Evolutionary conservation across 768 basidiomycete genomes (phyloP).

Genomic region (Leucocoprinus leucothites): DNA sequence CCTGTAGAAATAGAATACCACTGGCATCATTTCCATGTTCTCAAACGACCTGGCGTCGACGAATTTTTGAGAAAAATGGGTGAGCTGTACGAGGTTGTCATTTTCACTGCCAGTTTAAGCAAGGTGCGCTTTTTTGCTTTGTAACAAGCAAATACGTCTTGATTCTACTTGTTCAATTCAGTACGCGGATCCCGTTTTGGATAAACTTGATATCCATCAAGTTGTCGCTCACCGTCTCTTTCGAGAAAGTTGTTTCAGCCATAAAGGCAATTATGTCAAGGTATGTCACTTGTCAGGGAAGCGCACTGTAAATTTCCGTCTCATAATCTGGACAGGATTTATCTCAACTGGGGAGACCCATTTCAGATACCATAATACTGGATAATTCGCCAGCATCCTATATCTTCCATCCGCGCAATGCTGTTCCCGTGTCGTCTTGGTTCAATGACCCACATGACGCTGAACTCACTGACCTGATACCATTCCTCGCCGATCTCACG

Average conservation of each 20-base stretch:
- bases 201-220: conserved; percentile 89
- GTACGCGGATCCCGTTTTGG: conserved; percentile 98
- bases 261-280: conserved; percentile 99
- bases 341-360: conserved; percentile 93
- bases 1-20: conserved; percentile 99
- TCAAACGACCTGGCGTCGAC: conserved; percentile 98
- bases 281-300: conserved; percentile 39
- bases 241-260: conserved; percentile 98
- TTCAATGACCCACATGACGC: conserved; percentile 99
- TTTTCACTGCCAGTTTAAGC: conserved; percentile 98
- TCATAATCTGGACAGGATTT: conserved; percentile 62
- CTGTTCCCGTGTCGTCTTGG: conserved; percentile 98
- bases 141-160: conserved; percentile 2
- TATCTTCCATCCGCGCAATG: conserved; percentile 99
- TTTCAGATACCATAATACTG: conserved; percentile 93
- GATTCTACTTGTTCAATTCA: conserved; percentile 26
- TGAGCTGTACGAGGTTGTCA: conserved; percentile 94
- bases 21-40: conserved; percentile 97
- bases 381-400: conserved; percentile 99
- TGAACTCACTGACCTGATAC: conserved; percentile 92
- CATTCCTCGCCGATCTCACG: conserved; percentile 87
- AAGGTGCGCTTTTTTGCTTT: conserved; percentile 58
- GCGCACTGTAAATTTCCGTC: background rate
- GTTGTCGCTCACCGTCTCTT: conserved; percentile 94
- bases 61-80: conserved; percentile 97